Conservation (phyloP, 352 stramenopile genomes). For the Globisporangium yorkense region DNA sequence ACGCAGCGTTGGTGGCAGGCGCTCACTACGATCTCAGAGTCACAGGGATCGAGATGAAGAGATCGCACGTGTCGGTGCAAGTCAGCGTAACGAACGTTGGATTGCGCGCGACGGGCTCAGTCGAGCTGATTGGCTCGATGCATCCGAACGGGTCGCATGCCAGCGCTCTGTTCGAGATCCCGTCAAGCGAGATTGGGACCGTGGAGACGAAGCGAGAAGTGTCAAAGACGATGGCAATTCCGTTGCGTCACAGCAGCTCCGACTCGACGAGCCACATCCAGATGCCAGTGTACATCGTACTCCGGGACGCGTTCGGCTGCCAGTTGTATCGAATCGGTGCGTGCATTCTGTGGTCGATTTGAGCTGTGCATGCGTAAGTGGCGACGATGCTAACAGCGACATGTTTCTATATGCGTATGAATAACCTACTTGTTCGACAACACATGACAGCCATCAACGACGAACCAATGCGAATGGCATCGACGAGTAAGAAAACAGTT, state of each 20-base stretch:
- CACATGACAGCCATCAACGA: neutral
- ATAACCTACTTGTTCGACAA: neutral
- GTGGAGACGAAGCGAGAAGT: constrained; percentile 7
- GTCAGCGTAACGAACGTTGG: constrained; percentile 33
- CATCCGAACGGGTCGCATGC: constrained; percentile 27
- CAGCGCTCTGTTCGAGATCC: constrained; percentile 20
- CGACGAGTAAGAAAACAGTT: neutral
- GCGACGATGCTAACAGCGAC: neutral
- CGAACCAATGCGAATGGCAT: neutral
- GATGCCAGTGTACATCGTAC: constrained; percentile 31
- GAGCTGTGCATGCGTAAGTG: neutral
- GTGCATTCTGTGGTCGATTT: constrained; percentile 7
- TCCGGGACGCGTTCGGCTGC: constrained; percentile 47
- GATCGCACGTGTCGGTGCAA: constrained; percentile 19
- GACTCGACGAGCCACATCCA: constrained; percentile 4
- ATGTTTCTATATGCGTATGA: neutral
- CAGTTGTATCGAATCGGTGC: constrained; percentile 54
- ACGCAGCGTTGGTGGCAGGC: constrained; percentile 42
- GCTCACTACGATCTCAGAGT: constrained; percentile 50
- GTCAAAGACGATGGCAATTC: constrained; percentile 7
- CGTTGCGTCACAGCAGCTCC: constrained; percentile 1
- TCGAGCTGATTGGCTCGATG: constrained; percentile 32
- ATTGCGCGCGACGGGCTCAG: constrained; percentile 17
- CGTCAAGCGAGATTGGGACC: constrained; percentile 14
- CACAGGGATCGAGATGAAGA: constrained; percentile 7